phyloP scores from a whole-genome alignment of 306 rosid genomes.

The Acacia melanoxylon region DNA sequence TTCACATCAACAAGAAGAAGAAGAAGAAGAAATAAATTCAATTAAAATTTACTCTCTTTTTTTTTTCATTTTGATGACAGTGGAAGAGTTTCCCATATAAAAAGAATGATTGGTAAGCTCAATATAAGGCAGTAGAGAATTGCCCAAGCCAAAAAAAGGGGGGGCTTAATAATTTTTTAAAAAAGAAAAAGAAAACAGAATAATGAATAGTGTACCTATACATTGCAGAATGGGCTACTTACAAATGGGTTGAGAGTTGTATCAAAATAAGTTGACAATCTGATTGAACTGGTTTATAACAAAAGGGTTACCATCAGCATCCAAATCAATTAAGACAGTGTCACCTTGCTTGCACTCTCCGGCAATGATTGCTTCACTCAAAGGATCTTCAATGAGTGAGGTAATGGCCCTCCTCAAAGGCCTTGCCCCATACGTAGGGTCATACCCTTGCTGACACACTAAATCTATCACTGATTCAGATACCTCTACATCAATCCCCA shows the following conservation, averaged over 20 bases:
- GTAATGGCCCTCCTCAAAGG: constrained; percentile 72
- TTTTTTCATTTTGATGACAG: neutral
- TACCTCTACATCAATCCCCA: constrained; percentile 62
- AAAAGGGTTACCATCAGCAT: constrained; percentile 61
- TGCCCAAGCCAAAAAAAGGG: constrained; percentile 26
- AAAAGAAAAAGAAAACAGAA: neutral
- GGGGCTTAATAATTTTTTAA: constrained; percentile 27
- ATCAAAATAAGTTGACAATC: constrained; percentile 47
- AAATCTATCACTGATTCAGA: constrained; percentile 72
- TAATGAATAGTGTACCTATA: constrained; percentile 25
- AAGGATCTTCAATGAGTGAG: constrained; percentile 65
- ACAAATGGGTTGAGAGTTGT: constrained; percentile 31
- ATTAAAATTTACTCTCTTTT: neutral
- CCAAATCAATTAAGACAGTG: constrained; percentile 68
- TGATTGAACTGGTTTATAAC: constrained; percentile 54
- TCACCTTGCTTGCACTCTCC: constrained; percentile 71
- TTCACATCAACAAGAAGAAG: too few species aligned
- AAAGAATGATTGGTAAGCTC: constrained; percentile 19
- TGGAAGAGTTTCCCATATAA: neutral
- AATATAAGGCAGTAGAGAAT: constrained; percentile 9
- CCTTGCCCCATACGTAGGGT: constrained; percentile 79
- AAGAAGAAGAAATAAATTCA: neutral
- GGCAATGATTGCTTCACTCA: constrained; percentile 69
- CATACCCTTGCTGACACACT: constrained; percentile 68
- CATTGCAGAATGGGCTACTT: constrained; percentile 28